Evolutionary conservation across 2,329 filamentous ascomycete genomes (phyloP).

Genomic region (Metarhizium rileyi): DNA sequence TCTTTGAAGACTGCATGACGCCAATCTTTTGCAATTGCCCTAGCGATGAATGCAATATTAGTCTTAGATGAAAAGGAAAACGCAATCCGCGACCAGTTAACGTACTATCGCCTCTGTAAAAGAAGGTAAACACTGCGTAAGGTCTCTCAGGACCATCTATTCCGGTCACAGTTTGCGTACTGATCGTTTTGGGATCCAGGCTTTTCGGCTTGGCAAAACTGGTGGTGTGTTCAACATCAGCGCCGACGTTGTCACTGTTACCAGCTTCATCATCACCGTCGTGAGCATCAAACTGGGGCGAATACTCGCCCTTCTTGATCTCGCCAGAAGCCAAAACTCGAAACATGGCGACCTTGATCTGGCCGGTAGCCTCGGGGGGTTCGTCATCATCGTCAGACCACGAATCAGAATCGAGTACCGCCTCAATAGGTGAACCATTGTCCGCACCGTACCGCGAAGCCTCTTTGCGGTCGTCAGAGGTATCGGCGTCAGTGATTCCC

Average conservation of each 20-base stretch:
- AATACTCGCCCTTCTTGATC: constrained; percentile 97
- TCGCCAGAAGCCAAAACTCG: constrained; percentile 90
- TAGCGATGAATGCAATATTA: constrained; percentile 24
- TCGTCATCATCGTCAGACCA: constrained; percentile 76
- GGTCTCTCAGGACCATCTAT: constrained; percentile 94
- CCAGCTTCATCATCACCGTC: constrained; percentile 74
- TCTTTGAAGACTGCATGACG: constrained; percentile 62
- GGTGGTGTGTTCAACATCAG: constrained; percentile 90
- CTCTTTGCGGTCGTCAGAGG: constrained; percentile 31
- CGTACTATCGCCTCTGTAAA: constrained; percentile 92
- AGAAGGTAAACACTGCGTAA: constrained; percentile 94
- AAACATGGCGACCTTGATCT: constrained; percentile 97
- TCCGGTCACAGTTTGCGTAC: constrained; percentile 96
- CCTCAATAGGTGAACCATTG: constrained; percentile 64
- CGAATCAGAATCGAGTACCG: constrained; percentile 57
- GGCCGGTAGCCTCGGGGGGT: constrained; percentile 85
- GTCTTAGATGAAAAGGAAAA: background rate
- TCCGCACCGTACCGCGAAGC: constrained; percentile 77
- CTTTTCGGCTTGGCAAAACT: constrained; percentile 96
- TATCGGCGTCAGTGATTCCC: constrained; percentile 22
- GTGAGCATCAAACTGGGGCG: constrained; percentile 92
- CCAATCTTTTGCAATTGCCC: constrained; percentile 97
- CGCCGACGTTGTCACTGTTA: constrained; percentile 53
- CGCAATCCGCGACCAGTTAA: constrained; percentile 14
- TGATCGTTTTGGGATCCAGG: constrained; percentile 92